These are phyloP conservation scores for Thoreauomyces humboldtii DNA, from an alignment of 192 early-diverging fungal species.

Conservation along the genomic window DNA sequence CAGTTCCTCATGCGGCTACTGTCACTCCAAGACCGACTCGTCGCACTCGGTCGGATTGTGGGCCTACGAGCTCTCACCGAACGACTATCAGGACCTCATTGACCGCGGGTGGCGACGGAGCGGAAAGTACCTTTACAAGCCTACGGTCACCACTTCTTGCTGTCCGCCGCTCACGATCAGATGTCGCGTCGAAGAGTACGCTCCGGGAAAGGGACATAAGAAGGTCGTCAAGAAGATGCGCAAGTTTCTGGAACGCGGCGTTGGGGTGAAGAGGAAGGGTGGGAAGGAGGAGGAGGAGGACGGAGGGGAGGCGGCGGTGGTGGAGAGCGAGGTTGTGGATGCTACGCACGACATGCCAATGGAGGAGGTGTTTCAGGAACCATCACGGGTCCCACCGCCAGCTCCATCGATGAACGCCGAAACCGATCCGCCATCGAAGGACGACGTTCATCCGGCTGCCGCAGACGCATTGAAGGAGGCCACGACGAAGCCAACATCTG, in stretches of 20 bases:
- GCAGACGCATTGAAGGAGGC: too few relatives aligned
- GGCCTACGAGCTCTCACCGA: conserved; percentile 52
- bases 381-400: too few relatives aligned
- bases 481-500: too few relatives aligned
- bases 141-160: conserved; percentile 61
- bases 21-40: conserved; percentile 44
- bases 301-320: conserved; percentile 20
- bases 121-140: conserved; percentile 74
- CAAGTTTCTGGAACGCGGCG: conserved; percentile 29
- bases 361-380: too few relatives aligned
- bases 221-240: conserved; percentile 65
- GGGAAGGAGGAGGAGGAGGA: conserved; percentile 18
- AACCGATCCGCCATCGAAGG: too few relatives aligned
- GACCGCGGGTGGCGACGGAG: conserved; percentile 75
- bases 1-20: conserved; percentile 64
- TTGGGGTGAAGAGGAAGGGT: neutral
- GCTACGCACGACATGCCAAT: too few relatives aligned
- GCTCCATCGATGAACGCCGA: too few relatives aligned
- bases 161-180: conserved; percentile 77
- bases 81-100: conserved; percentile 54
- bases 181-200: conserved; percentile 55
- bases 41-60: conserved; percentile 63
- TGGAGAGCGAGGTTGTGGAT: too few relatives aligned
- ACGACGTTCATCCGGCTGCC: too few relatives aligned
- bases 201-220: conserved; percentile 60